A percentile compares a stretch with the other conserved stretches of the same genome.
Conservation (phyloP, 2,329 filamentous ascomycete genomes). For the Ascochyta viciae-villosae region DNA sequence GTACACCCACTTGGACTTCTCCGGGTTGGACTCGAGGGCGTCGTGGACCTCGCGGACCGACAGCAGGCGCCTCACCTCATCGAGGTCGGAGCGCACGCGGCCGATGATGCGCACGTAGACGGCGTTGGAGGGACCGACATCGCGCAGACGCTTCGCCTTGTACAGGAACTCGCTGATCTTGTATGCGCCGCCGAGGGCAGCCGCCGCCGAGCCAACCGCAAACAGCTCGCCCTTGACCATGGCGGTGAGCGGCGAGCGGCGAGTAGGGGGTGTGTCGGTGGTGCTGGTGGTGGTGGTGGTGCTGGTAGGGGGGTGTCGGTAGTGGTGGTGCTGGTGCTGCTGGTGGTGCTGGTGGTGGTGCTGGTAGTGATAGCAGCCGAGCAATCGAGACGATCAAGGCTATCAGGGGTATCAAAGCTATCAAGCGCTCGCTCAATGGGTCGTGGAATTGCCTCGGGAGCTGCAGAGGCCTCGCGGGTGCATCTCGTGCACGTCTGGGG, state of each 20-base stretch:
- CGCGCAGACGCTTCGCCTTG: constrained; percentile 45
- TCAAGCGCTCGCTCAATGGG: constrained; percentile 34
- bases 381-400: not conserved
- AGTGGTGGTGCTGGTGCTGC: no score
- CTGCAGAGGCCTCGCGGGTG: constrained; percentile 38
- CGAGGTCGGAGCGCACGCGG: constrained; percentile 47
- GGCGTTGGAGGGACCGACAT: constrained; percentile 47
- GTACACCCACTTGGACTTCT: constrained; percentile 50
- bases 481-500: constrained; percentile 42
- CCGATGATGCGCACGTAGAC: constrained; percentile 50
- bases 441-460: constrained; percentile 30
- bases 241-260: constrained; percentile 17
- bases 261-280: not conserved
- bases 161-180: constrained; percentile 48
- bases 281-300: no score
- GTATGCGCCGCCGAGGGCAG: constrained; percentile 47
- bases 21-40: constrained; percentile 45
- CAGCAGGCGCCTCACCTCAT: constrained; percentile 48
- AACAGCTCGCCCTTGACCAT: constrained; percentile 45
- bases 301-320: not conserved
- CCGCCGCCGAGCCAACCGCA: constrained; percentile 41
- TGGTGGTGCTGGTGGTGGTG: no score
- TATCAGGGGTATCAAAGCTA: not conserved
- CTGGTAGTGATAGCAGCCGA: no score
- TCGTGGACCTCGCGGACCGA: constrained; percentile 48